These are phyloP conservation scores for Alternaria incomplexa DNA, from an alignment of 2,329 filamentous ascomycete species.

Conservation along the genomic window DNA sequence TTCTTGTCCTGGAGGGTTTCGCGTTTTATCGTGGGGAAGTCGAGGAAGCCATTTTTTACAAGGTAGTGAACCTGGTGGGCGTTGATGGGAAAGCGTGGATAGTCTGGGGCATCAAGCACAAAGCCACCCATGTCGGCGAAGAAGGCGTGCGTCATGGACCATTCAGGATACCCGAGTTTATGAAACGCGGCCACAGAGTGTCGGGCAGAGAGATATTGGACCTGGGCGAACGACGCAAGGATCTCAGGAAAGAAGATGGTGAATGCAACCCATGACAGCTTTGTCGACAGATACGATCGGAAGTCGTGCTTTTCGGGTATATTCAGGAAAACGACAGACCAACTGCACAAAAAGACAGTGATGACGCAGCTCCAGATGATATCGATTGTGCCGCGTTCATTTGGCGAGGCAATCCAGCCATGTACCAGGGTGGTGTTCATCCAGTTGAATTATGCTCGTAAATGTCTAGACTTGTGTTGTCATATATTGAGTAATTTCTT, in stretches of 20 bases:
- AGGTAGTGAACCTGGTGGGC: not conserved
- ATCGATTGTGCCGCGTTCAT: not conserved
- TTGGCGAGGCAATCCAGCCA: not conserved
- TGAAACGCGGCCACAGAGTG: not conserved
- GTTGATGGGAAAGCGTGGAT: not conserved
- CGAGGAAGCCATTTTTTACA: not conserved
- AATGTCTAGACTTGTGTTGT: too few species aligned
- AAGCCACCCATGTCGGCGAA: not conserved
- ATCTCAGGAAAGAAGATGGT: not conserved
- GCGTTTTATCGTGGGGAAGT: not conserved
- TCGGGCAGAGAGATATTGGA: not conserved
- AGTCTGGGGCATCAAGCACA: not conserved
- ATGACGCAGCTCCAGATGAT: not conserved
- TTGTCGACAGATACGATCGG: not conserved
- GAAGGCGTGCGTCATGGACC: not conserved
- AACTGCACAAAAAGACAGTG: not conserved
- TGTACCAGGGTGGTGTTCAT: too few species aligned
- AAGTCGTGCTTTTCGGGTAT: not conserved
- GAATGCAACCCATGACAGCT: not conserved
- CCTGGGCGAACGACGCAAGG: not conserved
- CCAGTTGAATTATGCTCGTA: too few species aligned
- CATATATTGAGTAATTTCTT: too few species aligned
- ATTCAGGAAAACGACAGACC: not conserved
- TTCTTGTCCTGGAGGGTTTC: not conserved
- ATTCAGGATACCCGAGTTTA: not conserved